Base-by-base conservation (phyloP, 169 alveolate species). In the Theileria orientalis region DNA sequence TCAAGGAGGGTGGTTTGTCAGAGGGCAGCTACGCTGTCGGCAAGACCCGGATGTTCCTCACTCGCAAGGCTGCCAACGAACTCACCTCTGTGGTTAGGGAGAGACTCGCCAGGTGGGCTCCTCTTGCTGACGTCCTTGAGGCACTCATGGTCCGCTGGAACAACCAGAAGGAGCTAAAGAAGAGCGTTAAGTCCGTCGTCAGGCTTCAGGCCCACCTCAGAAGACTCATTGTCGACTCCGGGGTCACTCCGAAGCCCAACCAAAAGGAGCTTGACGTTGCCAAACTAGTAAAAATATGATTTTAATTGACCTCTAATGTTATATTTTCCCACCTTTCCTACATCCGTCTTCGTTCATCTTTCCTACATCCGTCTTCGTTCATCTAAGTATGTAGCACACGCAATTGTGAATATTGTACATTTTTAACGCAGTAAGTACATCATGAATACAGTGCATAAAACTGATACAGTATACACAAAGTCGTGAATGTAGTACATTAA, bases 161-260 rank as follows among this genome's bases (percentile, higher is more conserved):
- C 32, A 71, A 83, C 61, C 83, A 83, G 68, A 52, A 78, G 32
- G 74, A 61, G 61, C 69, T 93, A 29, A 16, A 66, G 41, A 77
- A 85, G 61, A 68, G 80, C 30, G 69, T 85, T 41, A 83, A 90
- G 19, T 91, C 88, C 66, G 87, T 94, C 23, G 67, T 88, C n/a
- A 84, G 97, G 19, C 90, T 91, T 11, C 97, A 94, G 73, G 97
- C 97, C 3, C 97, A 93, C 74, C 82, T 92, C 40, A 72, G 97
- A 59, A 90, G 87, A 16, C 82, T 23, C 59, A 60, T 77, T 40
- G 80, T 59, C 54, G 61, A 70, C 25, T 21, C 67, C 66, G 69
- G 35, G 69, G 74, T 61, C 19, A 74, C 84, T 40, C 84, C 84
- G 25, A 19, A 59, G 59, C 77, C 84, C 40, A 56, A n/a, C n/a